Evolutionary conservation across 75 land plant species (phyloP), one percentile per base, ranked within the genome.

Genomic region (Picea glauca): DNA sequence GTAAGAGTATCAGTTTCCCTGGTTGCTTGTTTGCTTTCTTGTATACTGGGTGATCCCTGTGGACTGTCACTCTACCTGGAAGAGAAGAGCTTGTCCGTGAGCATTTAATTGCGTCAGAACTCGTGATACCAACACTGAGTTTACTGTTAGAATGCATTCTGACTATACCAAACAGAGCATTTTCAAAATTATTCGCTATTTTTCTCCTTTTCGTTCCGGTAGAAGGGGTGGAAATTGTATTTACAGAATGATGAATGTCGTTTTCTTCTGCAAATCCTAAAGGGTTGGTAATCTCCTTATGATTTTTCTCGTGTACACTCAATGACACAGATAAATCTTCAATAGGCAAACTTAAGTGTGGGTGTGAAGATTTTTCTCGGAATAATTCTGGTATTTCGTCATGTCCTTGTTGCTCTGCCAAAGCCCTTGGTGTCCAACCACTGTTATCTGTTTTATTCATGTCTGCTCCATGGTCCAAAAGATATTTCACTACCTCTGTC

Each of bases 91-190:
- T 56, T 18, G 17, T 3, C 77, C 38, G 17, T 1, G n/a, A 30
- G 18, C 8, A 31, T 9, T 76, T 76, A 26, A 2, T 30, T 76
- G 21, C 56, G 2, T 32, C 18, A 3, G 35, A 30, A 75, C 38
- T 58, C 17, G 46, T 32, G 20, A 9, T 26, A 26, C 61, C 61
- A 75, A 33, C 33, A 30, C 20, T 57, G 17, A 17, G 31, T n/a
- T 58, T 58, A 30, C 26, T 58, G 35, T 74, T 54, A 56, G 60
- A 31, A 13, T 4, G 59, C 76, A 74, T 74, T 26, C 32, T 74
- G 59, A 91, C 76, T 23, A 91, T 81, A 8, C 93, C 93, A 78
- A 89, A 91, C 21, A 91, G 79, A 17, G 93, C 85, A 77, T 91
- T 88, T 64, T 84, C 78, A 76, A 87, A 89, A 35, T 80, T 85